Evolutionary conservation across 2,329 filamentous ascomycete genomes (phyloP).

Genomic region (Leptographium radiaticola): DNA sequence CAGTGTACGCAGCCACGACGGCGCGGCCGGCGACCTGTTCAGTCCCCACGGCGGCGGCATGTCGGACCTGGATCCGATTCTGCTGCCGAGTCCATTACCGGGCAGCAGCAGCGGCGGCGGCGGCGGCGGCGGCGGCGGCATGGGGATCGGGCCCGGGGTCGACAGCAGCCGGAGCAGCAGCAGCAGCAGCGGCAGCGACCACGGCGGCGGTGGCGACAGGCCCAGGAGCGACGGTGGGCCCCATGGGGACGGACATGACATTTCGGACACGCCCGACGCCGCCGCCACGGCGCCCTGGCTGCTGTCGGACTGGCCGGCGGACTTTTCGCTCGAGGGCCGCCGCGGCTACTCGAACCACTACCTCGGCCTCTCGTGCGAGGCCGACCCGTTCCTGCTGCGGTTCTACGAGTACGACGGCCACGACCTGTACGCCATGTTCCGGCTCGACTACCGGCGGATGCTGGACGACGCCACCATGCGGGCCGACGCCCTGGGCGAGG

Average conservation of each 20-base stretch:
- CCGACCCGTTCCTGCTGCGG: slow-evolving; percentile 14
- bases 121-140: neutral
- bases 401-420: slow-evolving; percentile 12
- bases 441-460: slow-evolving; percentile 13
- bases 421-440: slow-evolving; percentile 15
- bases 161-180: neutral
- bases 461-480: slow-evolving; percentile 8
- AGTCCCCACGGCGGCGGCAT: neutral
- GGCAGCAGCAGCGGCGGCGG: neutral
- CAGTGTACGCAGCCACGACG: neutral
- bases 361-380: slow-evolving; percentile 14
- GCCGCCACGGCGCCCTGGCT: neutral
- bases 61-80: neutral
- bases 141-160: neutral
- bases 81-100: slow-evolving; percentile 1
- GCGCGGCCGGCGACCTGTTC: neutral
- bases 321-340: slow-evolving; percentile 11
- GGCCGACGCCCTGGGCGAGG: neutral
- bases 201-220: neutral
- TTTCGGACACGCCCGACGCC: neutral
- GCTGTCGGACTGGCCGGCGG: slow-evolving; percentile 5
- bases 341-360: slow-evolving; percentile 13
- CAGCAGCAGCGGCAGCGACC: neutral
- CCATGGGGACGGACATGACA: neutral
- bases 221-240: neutral